Evolutionary conservation across 2,329 filamentous ascomycete species (phyloP), one percentile per base, ranked within the genome.

Genomic region (Calonectria fujianensis): DNA sequence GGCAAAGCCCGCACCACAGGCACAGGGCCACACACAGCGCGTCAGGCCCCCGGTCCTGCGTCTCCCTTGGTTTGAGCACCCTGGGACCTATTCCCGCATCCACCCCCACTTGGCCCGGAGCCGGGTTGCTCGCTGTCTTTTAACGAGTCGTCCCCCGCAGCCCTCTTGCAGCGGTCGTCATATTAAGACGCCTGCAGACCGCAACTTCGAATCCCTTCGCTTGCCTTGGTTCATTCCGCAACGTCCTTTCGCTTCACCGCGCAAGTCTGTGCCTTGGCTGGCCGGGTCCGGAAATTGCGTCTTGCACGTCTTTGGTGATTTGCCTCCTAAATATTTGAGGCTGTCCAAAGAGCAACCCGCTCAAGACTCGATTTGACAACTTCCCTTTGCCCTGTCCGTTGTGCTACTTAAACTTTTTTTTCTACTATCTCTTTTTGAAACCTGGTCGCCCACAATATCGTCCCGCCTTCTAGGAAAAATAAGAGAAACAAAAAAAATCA

Each of bases 121-220:
- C 70, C 65, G 57, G 59, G 72, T 67, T 64, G 72, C 50, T 59
- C 57, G n/a, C 54, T 24, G 50, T 45, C 65, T 52, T 68, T 31
- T 57, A 59, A 72, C 61, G 61, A 64, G 50, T 32, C 66, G 18
- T 59, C 52, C 39, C 61, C 66, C 61, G 61, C 71, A 54, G 37
- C 48, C 31, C 31, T 37, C 71, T 57, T 57, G 59, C 61, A 54
- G 48, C 51, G 69, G 69, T 45, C 65, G 57, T 72, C 68, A 59
- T 72, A 69, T 69, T 74, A 69, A 75, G 54, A 57, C 65, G 65
- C 73, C 69, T 78, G 79, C 80, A 81, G 80, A 81, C 80, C 80
- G 80, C 80, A 81, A 81, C 80, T 77, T 81, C 69, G 65, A 54
- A 52, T 63, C 68, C 76, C 50, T 69, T 51, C 66, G 70, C 50